Evolutionary conservation across 2,329 filamentous ascomycete genomes (phyloP).

Genomic region (Penicillium vulpinum): DNA sequence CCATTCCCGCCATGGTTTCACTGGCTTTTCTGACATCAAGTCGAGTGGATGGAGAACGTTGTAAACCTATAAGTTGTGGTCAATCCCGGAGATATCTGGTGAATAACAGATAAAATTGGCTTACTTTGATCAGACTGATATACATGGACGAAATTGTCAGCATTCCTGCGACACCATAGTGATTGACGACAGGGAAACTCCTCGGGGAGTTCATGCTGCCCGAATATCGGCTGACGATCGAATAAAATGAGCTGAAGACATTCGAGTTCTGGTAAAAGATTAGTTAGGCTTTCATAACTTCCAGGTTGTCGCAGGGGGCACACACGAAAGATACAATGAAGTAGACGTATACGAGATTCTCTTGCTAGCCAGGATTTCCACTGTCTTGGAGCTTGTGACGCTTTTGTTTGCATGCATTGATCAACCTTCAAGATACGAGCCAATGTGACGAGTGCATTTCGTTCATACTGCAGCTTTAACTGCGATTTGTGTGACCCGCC

Average conservation of each 20-base stretch:
- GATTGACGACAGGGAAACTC: background rate
- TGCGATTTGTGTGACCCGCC: background rate
- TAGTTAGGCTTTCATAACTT: background rate
- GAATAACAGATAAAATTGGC: background rate
- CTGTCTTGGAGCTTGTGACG: background rate
- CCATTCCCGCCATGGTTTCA: background rate
- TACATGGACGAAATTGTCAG: background rate
- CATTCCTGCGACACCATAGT: background rate
- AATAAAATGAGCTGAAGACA: conserved; percentile 3
- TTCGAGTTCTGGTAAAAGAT: background rate
- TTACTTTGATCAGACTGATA: background rate
- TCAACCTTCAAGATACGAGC: conserved; percentile 1
- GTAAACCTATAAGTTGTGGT: background rate
- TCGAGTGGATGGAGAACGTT: background rate
- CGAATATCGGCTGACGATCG: background rate
- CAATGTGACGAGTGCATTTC: background rate
- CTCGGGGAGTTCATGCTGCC: background rate
- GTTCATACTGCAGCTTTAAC: conserved; percentile 3
- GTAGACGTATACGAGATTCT: conserved; percentile 1
- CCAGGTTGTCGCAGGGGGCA: background rate
- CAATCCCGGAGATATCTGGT: background rate
- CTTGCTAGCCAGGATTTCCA: conserved; percentile 2
- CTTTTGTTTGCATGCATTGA: background rate
- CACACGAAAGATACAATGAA: conserved; percentile 2
- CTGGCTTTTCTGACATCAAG: background rate